phyloP scores from a whole-genome alignment of 2,329 filamentous ascomycete species.

The Bipolaris zeicola region DNA sequence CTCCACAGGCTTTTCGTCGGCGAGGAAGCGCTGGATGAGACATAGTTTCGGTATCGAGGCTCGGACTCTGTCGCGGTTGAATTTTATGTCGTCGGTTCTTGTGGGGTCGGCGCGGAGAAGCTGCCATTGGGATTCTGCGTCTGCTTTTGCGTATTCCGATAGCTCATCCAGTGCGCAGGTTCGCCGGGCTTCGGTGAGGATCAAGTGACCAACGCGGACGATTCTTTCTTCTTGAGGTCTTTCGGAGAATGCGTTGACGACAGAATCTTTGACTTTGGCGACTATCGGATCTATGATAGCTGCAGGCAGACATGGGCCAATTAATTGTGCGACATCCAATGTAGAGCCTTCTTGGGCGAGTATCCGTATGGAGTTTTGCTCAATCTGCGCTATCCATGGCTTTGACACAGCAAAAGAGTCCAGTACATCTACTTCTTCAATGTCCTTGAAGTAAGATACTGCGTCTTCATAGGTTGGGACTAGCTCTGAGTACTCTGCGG shows the following conservation, averaged over 20 bases:
- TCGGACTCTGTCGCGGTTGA: constrained; percentile 26
- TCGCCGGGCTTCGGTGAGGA: constrained; percentile 24
- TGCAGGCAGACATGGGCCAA: constrained; percentile 17
- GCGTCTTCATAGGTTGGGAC: constrained; percentile 25
- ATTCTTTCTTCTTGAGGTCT: constrained; percentile 1
- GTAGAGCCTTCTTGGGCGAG: constrained; percentile 24
- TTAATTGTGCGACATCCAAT: constrained; percentile 25
- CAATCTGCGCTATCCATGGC: constrained; percentile 25
- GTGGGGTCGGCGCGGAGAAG: constrained; percentile 19
- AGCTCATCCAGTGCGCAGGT: constrained; percentile 19
- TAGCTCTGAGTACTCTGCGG: constrained; percentile 20
- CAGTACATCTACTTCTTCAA: constrained; percentile 18
- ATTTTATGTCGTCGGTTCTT: constrained; percentile 28
- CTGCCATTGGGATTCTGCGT: constrained; percentile 35
- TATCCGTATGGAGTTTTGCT: constrained; percentile 17
- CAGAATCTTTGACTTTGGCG: constrained; percentile 18
- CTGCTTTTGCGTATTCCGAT: constrained; percentile 19
- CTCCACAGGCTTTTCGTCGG: constrained; percentile 26
- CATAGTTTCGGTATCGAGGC: constrained; percentile 9
- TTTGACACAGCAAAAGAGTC: constrained; percentile 33
- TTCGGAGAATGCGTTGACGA: constrained; percentile 12
- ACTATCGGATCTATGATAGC: constrained; percentile 13
- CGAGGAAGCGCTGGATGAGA: constrained; percentile 20
- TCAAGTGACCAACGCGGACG: constrained; percentile 21
- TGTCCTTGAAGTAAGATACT: constrained; percentile 14